A percentile compares a stretch with the other conserved stretches of the same genome.
Evolutionary conservation across 208 protist species (phyloP).

Genomic region (Herpetomonas samuelpessoai): DNA sequence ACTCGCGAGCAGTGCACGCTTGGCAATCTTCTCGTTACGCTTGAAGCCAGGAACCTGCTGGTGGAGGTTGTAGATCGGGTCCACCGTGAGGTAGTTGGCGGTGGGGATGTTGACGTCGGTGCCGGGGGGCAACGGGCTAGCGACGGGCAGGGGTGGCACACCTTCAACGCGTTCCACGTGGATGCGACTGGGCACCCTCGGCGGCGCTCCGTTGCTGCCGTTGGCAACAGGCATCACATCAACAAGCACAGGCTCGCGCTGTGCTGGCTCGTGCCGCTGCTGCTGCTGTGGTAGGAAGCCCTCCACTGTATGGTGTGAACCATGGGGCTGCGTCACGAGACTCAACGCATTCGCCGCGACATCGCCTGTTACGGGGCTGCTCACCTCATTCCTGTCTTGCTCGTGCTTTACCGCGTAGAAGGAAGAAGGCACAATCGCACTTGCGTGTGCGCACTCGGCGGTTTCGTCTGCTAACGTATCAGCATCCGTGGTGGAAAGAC

Average conservation of each 20-base stretch:
- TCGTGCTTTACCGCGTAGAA: constrained; percentile 37
- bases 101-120: constrained; percentile 74
- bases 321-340: no score
- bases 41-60: constrained; percentile 78
- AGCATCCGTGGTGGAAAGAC: constrained; percentile 14
- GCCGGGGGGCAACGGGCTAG: constrained; percentile 35
- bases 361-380: no score
- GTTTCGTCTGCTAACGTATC: neutral
- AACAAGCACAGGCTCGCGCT: constrained; percentile 5
- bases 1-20: constrained; percentile 50
- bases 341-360: no score
- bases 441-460: constrained; percentile 16
- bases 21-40: constrained; percentile 54
- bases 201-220: constrained; percentile 2
- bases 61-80: constrained; percentile 66
- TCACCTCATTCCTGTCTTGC: no score
- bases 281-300: no score
- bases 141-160: constrained; percentile 59
- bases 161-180: constrained; percentile 65
- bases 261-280: constrained; percentile 7
- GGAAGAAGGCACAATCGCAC: constrained; percentile 22
- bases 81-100: constrained; percentile 69
- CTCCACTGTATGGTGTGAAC: no score
- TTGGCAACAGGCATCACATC: constrained; percentile 6
- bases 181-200: constrained; percentile 26